Percentiles rank a stretch among this genome's conserved stretches.
Conservation (phyloP, 495 filamentous ascomycete species). For the Neurospora tetrasperma region DNA sequence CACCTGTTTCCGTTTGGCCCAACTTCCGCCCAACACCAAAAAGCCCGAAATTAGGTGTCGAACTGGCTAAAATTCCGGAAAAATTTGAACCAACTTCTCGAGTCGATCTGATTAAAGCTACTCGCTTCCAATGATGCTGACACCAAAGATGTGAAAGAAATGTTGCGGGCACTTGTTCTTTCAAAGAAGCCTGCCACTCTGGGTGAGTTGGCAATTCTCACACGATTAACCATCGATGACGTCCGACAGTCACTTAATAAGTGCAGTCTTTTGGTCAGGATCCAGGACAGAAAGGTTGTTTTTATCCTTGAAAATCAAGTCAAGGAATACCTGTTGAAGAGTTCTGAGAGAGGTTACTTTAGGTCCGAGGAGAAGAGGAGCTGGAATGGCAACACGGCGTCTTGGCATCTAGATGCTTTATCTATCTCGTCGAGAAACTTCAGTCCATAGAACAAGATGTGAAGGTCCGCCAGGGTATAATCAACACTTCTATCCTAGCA, state of each 20-base stretch:
- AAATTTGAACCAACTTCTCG: conserved; percentile 22
- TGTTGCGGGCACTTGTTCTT: conserved; percentile 24
- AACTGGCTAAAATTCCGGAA: conserved; percentile 23
- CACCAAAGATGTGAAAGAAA: conserved; percentile 23
- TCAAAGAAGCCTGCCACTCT: conserved; percentile 25
- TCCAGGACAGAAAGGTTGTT: conserved; percentile 2
- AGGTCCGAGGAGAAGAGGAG: background rate
- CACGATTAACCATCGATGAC: conserved; percentile 16
- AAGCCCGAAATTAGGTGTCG: conserved; percentile 16
- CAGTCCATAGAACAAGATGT: no score
- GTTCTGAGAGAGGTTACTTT: no score
- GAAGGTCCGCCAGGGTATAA: no score
- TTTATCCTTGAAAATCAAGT: background rate
- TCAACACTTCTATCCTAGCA: no score
- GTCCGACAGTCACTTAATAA: conserved; percentile 17
- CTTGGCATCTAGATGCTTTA: conserved; percentile 22
- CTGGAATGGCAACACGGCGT: conserved; percentile 30
- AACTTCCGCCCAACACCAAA: conserved; percentile 16
- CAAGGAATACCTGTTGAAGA: background rate
- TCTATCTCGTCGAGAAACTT: conserved; percentile 8
- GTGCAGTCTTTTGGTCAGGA: conserved; percentile 24
- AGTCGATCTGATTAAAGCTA: conserved; percentile 19
- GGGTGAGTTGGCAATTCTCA: conserved; percentile 19
- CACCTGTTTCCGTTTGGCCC: conserved; percentile 20
- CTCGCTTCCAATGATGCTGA: conserved; percentile 15